A percentile compares a stretch with the other conserved stretches of the same genome.
These are phyloP conservation scores for Verticillium nonalfalfae DNA, from an alignment of 2,329 filamentous ascomycete genomes.

Conservation along the genomic window DNA sequence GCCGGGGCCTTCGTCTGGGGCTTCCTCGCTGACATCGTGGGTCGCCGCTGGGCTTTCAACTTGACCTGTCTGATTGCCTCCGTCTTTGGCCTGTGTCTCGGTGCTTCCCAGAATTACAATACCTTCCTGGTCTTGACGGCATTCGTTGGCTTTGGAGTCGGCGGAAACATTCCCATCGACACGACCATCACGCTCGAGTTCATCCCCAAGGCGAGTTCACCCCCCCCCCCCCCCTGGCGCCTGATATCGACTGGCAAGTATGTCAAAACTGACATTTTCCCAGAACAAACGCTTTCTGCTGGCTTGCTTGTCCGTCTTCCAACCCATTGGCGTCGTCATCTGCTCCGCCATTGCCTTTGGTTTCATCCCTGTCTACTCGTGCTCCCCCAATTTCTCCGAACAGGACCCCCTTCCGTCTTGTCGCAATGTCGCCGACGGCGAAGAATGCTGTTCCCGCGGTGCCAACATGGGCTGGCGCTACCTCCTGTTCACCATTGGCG, in stretches of 20 bases:
- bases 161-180: constrained; percentile 50
- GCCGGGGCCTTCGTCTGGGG: constrained; percentile 51
- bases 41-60: constrained; percentile 51
- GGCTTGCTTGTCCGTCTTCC: constrained; percentile 46
- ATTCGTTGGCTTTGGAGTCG: constrained; percentile 45
- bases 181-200: constrained; percentile 51
- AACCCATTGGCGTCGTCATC: constrained; percentile 47
- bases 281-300: constrained; percentile 42
- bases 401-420: constrained; percentile 36
- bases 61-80: constrained; percentile 48
- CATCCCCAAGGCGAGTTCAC: constrained; percentile 37
- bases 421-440: constrained; percentile 17
- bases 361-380: constrained; percentile 44
- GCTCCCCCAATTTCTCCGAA: constrained; percentile 43
- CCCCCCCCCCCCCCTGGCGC: too few species aligned
- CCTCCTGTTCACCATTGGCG: constrained; percentile 47
- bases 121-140: constrained; percentile 47
- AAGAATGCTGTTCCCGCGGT: constrained; percentile 21
- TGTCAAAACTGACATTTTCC: rapidly evolving
- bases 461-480: constrained; percentile 56
- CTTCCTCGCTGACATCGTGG: constrained; percentile 43
- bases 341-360: constrained; percentile 44
- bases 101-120: constrained; percentile 39
- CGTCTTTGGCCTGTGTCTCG: constrained; percentile 46
- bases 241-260: too few species aligned